These are phyloP conservation scores for Alternaria brassicicola DNA, from an alignment of 2,329 filamentous ascomycete genomes.

Conservation along the genomic window DNA sequence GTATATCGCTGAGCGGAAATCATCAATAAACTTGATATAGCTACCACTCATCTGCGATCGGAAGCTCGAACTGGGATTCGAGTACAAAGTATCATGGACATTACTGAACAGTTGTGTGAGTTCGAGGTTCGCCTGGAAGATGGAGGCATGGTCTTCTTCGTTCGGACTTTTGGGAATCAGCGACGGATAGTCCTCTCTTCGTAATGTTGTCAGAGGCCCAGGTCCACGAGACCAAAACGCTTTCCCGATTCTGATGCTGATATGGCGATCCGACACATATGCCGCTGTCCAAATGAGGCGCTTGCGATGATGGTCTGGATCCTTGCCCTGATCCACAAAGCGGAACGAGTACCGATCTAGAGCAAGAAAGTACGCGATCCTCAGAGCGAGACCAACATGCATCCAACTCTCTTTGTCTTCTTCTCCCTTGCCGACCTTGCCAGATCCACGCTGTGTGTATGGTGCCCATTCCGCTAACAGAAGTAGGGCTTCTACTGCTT, in stretches of 20 bases:
- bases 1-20: conserved; percentile 71
- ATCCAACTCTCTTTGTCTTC: conserved; percentile 79
- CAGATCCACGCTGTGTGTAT: conserved; percentile 66
- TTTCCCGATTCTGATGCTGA: conserved; percentile 73
- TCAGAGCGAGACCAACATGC: conserved; percentile 73
- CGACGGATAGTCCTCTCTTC: conserved; percentile 71
- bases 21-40: conserved; percentile 77
- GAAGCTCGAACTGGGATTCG: conserved; percentile 71
- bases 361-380: conserved; percentile 72
- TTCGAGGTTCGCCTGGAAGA: conserved; percentile 74
- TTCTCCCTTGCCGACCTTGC: conserved; percentile 71
- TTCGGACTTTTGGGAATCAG: conserved; percentile 64
- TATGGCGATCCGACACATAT: conserved; percentile 50
- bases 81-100: conserved; percentile 75
- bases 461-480: conserved; percentile 76
- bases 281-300: conserved; percentile 70
- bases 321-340: conserved; percentile 64
- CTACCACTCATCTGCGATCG: conserved; percentile 73
- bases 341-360: conserved; percentile 72
- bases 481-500: conserved; percentile 72
- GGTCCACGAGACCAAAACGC: conserved; percentile 77
- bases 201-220: conserved; percentile 68
- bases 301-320: conserved; percentile 66
- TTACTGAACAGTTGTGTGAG: conserved; percentile 75
- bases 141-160: conserved; percentile 69